These are phyloP conservation scores for Aspergillus flavus DNA, from an alignment of 2,329 filamentous ascomycete species.

Conservation along the genomic window DNA sequence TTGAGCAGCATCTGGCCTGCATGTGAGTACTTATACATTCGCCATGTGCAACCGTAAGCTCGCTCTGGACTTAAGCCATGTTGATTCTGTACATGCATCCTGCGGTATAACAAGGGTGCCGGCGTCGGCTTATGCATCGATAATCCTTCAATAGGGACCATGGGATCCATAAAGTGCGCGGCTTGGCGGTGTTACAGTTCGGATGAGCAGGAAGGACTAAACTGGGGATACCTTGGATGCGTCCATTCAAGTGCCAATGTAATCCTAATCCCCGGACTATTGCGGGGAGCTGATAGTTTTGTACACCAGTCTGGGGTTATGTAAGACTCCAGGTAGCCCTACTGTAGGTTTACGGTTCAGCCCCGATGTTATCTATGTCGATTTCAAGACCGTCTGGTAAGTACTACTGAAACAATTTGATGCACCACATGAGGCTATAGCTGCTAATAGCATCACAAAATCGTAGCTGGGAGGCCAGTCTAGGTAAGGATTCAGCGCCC, in stretches of 20 bases:
- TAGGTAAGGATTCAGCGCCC: background rate
- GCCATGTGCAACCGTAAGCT: background rate
- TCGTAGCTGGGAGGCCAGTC: background rate
- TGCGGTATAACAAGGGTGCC: background rate
- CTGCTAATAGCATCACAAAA: background rate
- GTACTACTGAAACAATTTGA: background rate
- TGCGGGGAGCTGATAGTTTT: background rate
- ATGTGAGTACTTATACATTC: background rate
- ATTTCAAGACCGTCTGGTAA: background rate
- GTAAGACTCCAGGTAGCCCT: background rate
- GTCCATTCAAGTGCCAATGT: background rate
- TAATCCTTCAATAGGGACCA: background rate
- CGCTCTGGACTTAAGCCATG: rapidly evolving
- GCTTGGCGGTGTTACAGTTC: background rate
- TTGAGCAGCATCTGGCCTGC: background rate
- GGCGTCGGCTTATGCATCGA: background rate
- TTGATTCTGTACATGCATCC: background rate
- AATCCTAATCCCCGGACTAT: background rate
- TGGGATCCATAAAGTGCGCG: background rate
- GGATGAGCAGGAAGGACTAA: background rate
- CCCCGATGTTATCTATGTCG: background rate
- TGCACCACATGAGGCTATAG: background rate
- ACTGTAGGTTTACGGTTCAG: background rate
- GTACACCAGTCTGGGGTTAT: background rate
- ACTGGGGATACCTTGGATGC: background rate